A percentile compares a stretch with the other conserved stretches of the same genome.
Conservation (phyloP, 169 alveolate genomes). For the Plasmodium relictum region DNA sequence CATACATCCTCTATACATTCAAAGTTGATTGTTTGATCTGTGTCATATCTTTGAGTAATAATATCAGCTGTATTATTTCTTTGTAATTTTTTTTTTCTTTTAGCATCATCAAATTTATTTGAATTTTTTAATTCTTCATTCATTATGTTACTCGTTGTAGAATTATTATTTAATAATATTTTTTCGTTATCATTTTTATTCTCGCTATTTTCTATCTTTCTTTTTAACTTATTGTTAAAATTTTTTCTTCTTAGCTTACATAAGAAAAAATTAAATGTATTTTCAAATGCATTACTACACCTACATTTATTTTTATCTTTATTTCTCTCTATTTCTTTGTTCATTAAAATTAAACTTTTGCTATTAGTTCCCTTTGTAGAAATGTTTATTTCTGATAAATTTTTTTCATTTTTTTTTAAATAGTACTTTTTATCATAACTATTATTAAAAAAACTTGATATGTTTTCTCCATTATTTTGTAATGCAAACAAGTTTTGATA, state of each 20-base stretch:
- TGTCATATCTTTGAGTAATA: constrained; percentile 41
- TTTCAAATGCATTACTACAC: neutral
- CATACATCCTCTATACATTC: constrained; percentile 46
- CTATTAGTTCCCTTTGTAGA: constrained; percentile 42
- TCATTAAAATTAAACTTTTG: constrained; percentile 16
- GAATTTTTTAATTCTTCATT: neutral
- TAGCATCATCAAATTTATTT: constrained; percentile 2
- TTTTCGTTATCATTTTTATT: constrained; percentile 3
- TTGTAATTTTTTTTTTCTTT: constrained; percentile 13
- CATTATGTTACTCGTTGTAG: neutral
- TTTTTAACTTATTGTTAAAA: neutral
- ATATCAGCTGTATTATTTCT: constrained; percentile 54
- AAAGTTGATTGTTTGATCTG: constrained; percentile 66
- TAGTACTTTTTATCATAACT: constrained; percentile 25
- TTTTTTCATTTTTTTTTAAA: neutral
- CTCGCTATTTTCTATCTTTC: neutral
- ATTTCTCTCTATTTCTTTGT: constrained; percentile 31
- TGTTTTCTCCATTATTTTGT: constrained; percentile 35
- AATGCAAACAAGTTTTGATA: constrained; percentile 58
- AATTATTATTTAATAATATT: neutral
- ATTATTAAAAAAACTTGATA: constrained; percentile 38
- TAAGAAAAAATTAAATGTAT: neutral
- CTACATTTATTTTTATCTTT: constrained; percentile 5
- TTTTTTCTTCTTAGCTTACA: neutral
- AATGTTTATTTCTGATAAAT: constrained; percentile 21